A percentile compares a stretch with the other conserved stretches of the same genome.
Evolutionary conservation across 2,329 filamentous ascomycete species (phyloP).

Genomic region (Venturiaceae sp.): DNA sequence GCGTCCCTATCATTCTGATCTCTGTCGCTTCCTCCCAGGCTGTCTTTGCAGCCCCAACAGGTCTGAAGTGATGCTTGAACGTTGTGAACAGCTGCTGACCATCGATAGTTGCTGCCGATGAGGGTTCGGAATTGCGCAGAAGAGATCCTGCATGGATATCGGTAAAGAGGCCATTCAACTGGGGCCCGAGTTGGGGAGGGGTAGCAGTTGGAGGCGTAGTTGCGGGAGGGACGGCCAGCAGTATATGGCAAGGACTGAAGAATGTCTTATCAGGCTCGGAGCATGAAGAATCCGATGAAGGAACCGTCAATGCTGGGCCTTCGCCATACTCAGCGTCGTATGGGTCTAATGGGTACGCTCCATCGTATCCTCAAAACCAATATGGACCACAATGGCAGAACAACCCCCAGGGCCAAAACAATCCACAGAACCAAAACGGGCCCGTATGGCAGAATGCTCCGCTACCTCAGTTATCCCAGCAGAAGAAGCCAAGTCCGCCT

Average conservation of each 20-base stretch:
- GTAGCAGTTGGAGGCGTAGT: background rate
- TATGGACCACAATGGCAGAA: too few species aligned
- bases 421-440: background rate
- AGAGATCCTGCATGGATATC: background rate
- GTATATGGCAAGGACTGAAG: background rate
- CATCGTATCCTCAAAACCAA: background rate
- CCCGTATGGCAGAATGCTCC: background rate
- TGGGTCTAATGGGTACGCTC: background rate
- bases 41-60: background rate
- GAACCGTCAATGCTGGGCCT: background rate
- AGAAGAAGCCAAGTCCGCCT: background rate
- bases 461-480: background rate
- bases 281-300: too few species aligned
- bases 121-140: background rate
- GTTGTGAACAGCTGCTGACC: background rate
- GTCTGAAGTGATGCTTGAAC: too few species aligned
- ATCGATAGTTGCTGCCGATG: background rate
- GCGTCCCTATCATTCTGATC: background rate
- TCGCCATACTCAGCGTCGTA: background rate
- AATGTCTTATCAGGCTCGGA: background rate
- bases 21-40: background rate
- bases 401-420: too few species aligned
- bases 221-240: background rate
- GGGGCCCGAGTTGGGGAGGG: background rate
- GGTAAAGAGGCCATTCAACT: background rate